Base-by-base conservation (phyloP, 352 stramenopile species). In the Blastocystis sp. region DNA sequence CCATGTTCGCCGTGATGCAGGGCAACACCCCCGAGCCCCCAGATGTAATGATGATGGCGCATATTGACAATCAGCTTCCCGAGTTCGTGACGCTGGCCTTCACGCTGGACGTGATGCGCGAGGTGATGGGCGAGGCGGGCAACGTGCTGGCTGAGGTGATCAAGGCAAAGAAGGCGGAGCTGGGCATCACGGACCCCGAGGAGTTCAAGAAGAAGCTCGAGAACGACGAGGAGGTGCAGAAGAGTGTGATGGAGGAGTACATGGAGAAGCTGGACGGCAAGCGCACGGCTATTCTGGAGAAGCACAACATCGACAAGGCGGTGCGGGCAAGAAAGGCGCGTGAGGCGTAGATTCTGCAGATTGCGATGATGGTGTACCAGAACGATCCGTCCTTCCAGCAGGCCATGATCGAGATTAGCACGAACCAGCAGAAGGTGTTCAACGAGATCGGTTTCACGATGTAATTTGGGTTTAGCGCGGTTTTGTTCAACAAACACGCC, bases 331-430 rank as follows among this genome's bases (percentile, higher is more conserved):
- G 5, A 38, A 28, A 4, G 11, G 19, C n/a, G 40, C 7, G 23
- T 84, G 53, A 84, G 17, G 23, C 41, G 10, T 84, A 84, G 74
- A 84, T 84, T 48, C 74, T 84, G 4, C 74, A 84, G 53, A 84
- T 84, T 67, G 74, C 74, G 14, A 84, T 84, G 74, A 84, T 84
- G 74, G 34, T 45, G 38, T 84, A 84, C 45, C 74, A 84, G 74
- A 84, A 84, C 48, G 74, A 84, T 84, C 74, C 74, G 34, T 41
- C 53, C 21, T 84, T 84, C 74, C 74, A 84, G 60, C 48, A 84
- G 53, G 74, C 74, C 14, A 69, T 84, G 52, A 84, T 84, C 43
- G 74, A 84, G 53, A 62, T 84, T 38, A 84, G 52, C 23, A 53
- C 65, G 23, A 84, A 84, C 17, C 74, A 84, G 52, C 74, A 84